Evolutionary conservation across 1,139 yeast genomes (phyloP).

Genomic region (Suhomyces yuchorum): DNA sequence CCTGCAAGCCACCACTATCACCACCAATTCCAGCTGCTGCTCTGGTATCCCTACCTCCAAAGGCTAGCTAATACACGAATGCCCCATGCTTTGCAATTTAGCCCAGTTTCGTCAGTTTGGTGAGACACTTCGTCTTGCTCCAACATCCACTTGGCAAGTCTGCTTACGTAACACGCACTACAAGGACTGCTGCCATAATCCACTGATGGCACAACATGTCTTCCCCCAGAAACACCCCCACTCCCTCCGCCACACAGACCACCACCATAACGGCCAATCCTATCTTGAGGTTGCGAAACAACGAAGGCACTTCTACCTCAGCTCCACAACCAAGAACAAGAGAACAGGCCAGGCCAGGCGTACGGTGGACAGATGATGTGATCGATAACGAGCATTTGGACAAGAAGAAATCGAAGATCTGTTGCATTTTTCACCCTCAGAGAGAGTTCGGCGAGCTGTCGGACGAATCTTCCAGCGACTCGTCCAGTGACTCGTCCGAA

Average conservation of each 20-base stretch:
- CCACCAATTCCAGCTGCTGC: no score
- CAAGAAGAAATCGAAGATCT: slow-evolving; percentile 88
- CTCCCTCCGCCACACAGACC: slow-evolving; percentile 10
- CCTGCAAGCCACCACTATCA: no score
- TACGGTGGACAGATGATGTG: slow-evolving; percentile 83
- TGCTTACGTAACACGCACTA: slow-evolving; percentile 3
- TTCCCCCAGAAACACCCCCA: slow-evolving; percentile 5
- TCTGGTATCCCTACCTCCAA: no score
- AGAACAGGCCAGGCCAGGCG: slow-evolving; percentile 43
- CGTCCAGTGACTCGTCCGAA: slow-evolving; percentile 36
- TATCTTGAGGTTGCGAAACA: slow-evolving; percentile 15
- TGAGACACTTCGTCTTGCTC: no score
- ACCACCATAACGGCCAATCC: slow-evolving; percentile 13
- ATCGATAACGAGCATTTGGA: slow-evolving; percentile 87
- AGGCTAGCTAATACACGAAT: no score
- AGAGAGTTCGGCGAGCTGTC: slow-evolving; percentile 55
- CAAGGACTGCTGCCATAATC: neutral
- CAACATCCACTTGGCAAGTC: neutral
- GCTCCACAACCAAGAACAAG: neutral
- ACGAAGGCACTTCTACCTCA: neutral
- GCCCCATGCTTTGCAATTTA: no score
- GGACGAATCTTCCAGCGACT: slow-evolving; percentile 29
- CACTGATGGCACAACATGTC: slow-evolving; percentile 2
- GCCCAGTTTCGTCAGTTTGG: no score
- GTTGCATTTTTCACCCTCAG: slow-evolving; percentile 91